phyloP scores from a whole-genome alignment of 208 protist genomes.

The Leishmania aethiopica region DNA sequence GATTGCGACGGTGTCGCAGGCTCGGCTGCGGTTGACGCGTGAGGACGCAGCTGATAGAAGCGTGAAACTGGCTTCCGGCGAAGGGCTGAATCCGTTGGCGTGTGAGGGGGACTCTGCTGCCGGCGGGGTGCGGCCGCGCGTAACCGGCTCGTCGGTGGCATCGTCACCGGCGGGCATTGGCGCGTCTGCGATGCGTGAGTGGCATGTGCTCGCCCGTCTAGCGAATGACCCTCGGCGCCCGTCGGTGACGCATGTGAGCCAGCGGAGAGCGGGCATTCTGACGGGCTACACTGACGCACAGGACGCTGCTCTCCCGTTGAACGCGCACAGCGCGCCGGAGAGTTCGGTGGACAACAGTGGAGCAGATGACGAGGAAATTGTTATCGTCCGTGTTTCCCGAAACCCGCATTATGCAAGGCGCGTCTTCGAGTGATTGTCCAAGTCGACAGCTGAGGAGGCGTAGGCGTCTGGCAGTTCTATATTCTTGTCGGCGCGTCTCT shows the following conservation, averaged over 20 bases:
- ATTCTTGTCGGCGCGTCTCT: not conserved
- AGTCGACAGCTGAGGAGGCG: not conserved
- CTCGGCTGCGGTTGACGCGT: conserved; percentile 20
- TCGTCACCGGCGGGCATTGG: too few species aligned
- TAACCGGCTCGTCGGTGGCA: too few species aligned
- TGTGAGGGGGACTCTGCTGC: not conserved
- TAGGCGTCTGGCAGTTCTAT: not conserved
- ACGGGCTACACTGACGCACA: accelerated
- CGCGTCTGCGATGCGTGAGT: not conserved
- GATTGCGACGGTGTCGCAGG: conserved; percentile 1
- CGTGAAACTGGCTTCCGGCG: not conserved
- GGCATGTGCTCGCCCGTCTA: not conserved
- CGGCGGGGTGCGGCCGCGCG: not conserved
- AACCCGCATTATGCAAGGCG: not conserved
- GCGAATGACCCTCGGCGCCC: not conserved
- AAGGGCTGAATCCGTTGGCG: not conserved
- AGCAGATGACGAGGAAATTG: not conserved
- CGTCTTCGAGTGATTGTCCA: not conserved
- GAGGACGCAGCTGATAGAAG: conserved; percentile 25
- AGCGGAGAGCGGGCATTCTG: too few species aligned
- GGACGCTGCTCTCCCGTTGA: not conserved
- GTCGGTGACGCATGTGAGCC: too few species aligned
- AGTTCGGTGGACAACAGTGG: not conserved
- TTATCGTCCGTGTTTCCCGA: not conserved
- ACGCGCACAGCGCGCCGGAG: too few species aligned